Evolutionary conservation across 345 rosid genomes (phyloP).

Genomic region (Boechera retrofracta): DNA sequence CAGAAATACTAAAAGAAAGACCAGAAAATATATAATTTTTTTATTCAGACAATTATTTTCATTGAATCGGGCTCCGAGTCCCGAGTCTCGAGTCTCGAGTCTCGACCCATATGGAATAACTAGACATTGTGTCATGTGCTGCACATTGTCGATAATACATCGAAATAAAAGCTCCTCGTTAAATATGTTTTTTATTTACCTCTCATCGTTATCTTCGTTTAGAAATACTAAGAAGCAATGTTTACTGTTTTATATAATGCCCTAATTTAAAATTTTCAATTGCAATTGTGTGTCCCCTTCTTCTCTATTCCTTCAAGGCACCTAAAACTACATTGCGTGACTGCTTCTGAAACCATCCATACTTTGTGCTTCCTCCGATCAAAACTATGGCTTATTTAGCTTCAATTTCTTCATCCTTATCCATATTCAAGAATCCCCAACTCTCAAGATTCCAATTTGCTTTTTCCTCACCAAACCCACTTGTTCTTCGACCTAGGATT

Average conservation of each 20-base stretch:
- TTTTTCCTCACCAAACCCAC: conserved; percentile 41
- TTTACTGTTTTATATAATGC: neutral
- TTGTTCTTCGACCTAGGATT: conserved; percentile 42
- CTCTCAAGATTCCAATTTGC: conserved; percentile 32
- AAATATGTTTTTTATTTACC: too few species aligned
- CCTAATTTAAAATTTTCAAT: neutral
- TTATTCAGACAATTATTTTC: too few species aligned
- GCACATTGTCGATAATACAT: too few species aligned
- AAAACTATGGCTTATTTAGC: conserved; percentile 67
- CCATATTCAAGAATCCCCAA: conserved; percentile 51
- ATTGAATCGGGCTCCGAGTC: too few species aligned
- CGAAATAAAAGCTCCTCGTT: too few species aligned
- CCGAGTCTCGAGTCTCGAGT: too few species aligned
- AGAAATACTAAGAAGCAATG: neutral
- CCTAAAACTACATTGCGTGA: conserved; percentile 44
- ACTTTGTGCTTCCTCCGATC: conserved; percentile 17
- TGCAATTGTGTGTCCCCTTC: neutral
- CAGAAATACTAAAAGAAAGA: too few species aligned
- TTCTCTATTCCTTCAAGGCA: conserved; percentile 39
- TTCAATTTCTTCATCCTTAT: conserved; percentile 55
- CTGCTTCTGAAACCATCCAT: conserved; percentile 32
- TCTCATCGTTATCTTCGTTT: too few species aligned
- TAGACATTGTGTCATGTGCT: too few species aligned
- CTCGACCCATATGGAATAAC: too few species aligned
- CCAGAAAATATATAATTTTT: too few species aligned